Percentiles rank a stretch among this genome's conserved stretches.
phyloP scores from a whole-genome alignment of 139 green algal species.

The Tetraselmis chui region DNA sequence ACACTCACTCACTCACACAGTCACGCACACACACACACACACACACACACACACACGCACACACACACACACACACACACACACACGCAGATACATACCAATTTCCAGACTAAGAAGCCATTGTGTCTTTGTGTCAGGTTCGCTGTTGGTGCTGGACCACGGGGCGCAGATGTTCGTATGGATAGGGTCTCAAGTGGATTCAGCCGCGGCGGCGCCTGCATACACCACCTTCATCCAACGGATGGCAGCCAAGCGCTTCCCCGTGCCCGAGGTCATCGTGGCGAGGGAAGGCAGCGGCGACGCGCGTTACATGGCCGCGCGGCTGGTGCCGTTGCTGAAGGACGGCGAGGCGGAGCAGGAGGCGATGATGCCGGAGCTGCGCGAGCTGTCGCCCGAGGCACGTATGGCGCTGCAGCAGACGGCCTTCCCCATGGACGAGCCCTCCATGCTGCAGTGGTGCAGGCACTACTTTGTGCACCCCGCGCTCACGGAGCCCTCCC shows the following conservation, averaged over 20 bases:
- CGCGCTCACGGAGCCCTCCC: neutral
- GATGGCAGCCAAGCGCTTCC: constrained; percentile 21
- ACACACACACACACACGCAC: too few species aligned
- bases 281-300: constrained; percentile 23
- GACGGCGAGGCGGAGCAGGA: constrained; percentile 31
- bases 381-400: neutral
- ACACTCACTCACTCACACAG: too few species aligned
- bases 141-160: constrained; percentile 33
- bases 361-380: constrained; percentile 6
- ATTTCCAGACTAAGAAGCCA: too few species aligned
- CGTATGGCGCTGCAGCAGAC: neutral
- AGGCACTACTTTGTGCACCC: neutral
- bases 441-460: constrained; percentile 16
- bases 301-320: constrained; percentile 27
- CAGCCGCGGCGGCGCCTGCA: constrained; percentile 7
- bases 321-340: constrained; percentile 28
- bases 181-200: constrained; percentile 10
- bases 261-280: constrained; percentile 16
- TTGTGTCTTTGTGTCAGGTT: too few species aligned
- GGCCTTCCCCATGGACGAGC: constrained; percentile 16
- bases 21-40: too few species aligned
- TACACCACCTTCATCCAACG: constrained; percentile 1
- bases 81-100: too few species aligned
- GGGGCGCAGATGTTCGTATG: constrained; percentile 37
- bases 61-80: too few species aligned